Evolutionary conservation across 495 filamentous ascomycete species (phyloP), one percentile per base, ranked within the genome.

Genomic region (Melanomma pulvis-pyrius): DNA sequence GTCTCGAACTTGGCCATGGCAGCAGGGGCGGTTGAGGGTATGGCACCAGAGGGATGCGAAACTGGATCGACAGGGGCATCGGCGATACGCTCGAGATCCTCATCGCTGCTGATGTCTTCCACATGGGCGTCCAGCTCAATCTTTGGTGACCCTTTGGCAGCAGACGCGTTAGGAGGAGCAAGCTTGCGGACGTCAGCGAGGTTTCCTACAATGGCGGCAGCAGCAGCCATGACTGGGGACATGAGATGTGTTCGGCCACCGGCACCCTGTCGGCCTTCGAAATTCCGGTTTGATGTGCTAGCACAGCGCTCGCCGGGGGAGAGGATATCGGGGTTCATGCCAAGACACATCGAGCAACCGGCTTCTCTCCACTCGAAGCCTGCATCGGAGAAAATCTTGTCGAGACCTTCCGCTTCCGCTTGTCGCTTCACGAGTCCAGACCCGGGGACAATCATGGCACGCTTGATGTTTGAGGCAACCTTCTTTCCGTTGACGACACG

Each of bases 311-410:
- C 94, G 74, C 88, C 85, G 48, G 94, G 94, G 1, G 91, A 86
- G n/a, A 98, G 85, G 70, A 98, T 97, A 77, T 98, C 94, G 0
- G 94, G 92, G 81, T 98, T 98, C 94, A 98, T 98, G 76, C 94
- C 94, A 29, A 98, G 84, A 72, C 94, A 98, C 94, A 98, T 98
- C 57, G 89, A 93, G 82, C 94, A 98, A 48, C 94, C 94, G 62
- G 94, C 94, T 82, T 98, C 94, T 63, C 94, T 85, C 93, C 93
- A 98, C 75, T 98, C 94, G 61, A 97, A 98, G 8, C 94, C 94
- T 55, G 94, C 92, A 47, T 96, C 91, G 21, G 79, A 75, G 76
- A 98, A 98, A 69, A 96, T 89, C 81, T 90, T 90, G 79, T 98
- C 91, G 0, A 98, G 87, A 55, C 93, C 92, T 76, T 98, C 94